Conservation (phyloP, 2,329 filamentous ascomycete species). For the Penicillium paneum region DNA sequence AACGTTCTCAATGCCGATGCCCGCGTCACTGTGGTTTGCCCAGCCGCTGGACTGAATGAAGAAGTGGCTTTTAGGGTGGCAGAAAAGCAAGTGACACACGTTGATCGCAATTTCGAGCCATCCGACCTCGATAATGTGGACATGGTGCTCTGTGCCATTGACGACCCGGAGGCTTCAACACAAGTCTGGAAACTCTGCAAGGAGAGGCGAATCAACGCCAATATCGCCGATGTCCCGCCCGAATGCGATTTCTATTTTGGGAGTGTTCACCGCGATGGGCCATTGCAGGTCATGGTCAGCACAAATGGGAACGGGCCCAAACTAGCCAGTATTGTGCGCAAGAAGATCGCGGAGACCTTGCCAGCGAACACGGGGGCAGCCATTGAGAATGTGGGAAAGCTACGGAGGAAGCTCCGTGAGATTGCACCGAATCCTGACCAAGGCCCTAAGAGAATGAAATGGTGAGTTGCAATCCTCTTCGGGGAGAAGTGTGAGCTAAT, state of each 20-base stretch:
- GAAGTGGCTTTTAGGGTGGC: slow-evolving; percentile 82
- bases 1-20: slow-evolving; percentile 95
- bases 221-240: slow-evolving; percentile 93
- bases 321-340: slow-evolving; percentile 79
- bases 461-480: slow-evolving; percentile 51
- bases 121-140: slow-evolving; percentile 76
- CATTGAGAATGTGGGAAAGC: slow-evolving; percentile 75
- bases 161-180: slow-evolving; percentile 87
- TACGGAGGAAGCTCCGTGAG: slow-evolving; percentile 75
- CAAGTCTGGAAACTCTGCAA: slow-evolving; percentile 93
- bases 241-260: slow-evolving; percentile 99
- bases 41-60: slow-evolving; percentile 73
- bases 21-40: slow-evolving; percentile 79
- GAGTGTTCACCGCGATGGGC: slow-evolving; percentile 89
- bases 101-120: slow-evolving; percentile 80
- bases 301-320: slow-evolving; percentile 96
- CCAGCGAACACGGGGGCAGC: slow-evolving; percentile 79
- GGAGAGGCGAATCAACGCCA: slow-evolving; percentile 75
- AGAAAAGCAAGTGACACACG: slow-evolving; percentile 70
- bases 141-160: slow-evolving; percentile 91
- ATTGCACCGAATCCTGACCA: slow-evolving; percentile 70
- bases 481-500: not conserved
- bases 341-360: slow-evolving; percentile 72
- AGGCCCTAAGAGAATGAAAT: slow-evolving; percentile 84
- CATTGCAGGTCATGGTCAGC: slow-evolving; percentile 96